Evolutionary conservation across 805 yeast genomes (phyloP).

Genomic region (Candida dajiaensis): DNA sequence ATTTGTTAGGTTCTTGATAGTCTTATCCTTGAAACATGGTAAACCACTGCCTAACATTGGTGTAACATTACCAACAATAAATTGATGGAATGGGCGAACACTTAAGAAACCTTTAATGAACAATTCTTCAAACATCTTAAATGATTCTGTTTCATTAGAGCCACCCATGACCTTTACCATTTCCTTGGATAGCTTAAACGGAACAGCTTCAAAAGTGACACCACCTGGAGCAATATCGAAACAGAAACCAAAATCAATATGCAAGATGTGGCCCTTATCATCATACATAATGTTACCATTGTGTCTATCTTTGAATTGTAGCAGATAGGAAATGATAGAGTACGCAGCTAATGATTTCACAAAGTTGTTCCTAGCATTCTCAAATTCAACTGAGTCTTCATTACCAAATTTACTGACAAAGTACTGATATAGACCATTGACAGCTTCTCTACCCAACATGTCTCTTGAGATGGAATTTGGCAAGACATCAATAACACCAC

Average conservation of each 20-base stretch:
- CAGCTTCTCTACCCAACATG: slow-evolving; percentile 98
- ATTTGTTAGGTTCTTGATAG: slow-evolving; percentile 68
- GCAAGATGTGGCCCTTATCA: slow-evolving; percentile 88
- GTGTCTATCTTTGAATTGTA: slow-evolving; percentile 96
- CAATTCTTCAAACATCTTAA: slow-evolving; percentile 88
- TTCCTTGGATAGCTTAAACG: slow-evolving; percentile 92
- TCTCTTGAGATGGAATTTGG: slow-evolving; percentile 95
- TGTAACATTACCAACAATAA: slow-evolving; percentile 74
- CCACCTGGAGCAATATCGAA: slow-evolving; percentile 99
- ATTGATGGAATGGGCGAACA: slow-evolving; percentile 81
- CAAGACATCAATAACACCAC: slow-evolving; percentile 97
- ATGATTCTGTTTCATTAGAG: slow-evolving; percentile 73
- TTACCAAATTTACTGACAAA: slow-evolving; percentile 90
- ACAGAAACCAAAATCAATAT: slow-evolving; percentile 97
- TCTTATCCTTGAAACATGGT: slow-evolving; percentile 84
- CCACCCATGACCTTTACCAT: slow-evolving; percentile 99
- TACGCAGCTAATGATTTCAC: slow-evolving; percentile 93
- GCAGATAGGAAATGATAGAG: slow-evolving; percentile 80
- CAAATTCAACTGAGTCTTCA: slow-evolving; percentile 86
- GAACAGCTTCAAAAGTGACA: slow-evolving; percentile 96
- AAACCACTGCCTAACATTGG: slow-evolving; percentile 95
- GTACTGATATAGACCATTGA: slow-evolving; percentile 91
- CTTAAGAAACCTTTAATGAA: slow-evolving; percentile 91
- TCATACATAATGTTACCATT: slow-evolving; percentile 98
- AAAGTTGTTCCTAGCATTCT: slow-evolving; percentile 85